Base-by-base conservation (phyloP, 169 alveolate genomes). In the Eimeria tenella region DNA sequence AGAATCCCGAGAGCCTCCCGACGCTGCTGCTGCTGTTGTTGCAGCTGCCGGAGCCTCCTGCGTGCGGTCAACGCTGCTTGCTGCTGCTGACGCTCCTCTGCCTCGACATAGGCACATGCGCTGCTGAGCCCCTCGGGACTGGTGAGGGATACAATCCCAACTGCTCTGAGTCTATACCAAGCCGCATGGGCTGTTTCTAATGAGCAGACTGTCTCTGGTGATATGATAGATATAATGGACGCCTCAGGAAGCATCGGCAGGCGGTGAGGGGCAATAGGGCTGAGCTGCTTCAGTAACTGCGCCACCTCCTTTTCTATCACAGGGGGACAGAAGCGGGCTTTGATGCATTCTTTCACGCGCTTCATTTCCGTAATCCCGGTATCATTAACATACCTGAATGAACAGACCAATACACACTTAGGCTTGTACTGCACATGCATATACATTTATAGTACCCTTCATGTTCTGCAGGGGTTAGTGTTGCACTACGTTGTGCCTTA, bases 111-210 rank as follows among this genome's bases (percentile, higher is more conserved):
- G 68, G 75, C 88, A 23, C 87, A 82, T 4, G 82, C 93, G 63
- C 91, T 79, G 55, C 86, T 21, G 74, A 93, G 87, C 58, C 93
- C 93, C 83, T 96, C 98, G 6, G 96, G 96, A 86, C 93, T 93
- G 81, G 94, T 94, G 89, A 96, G 86, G 53, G 94, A 83, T 19
- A 84, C 58, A 74, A 97, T 95, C 55, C 98, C 98, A 25, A 96
- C 95, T 53, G 96, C 96, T 71, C 96, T 94, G 23, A 97, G 91
- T 53, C 98, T 94, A 23, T 75, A 86, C 91, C 88, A 96, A 25
- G 97, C 98, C 10, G 98, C 96, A 4, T 97, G 96, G 2, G 98
- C 93, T 52, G 97, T 95, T 91, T 97, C 98, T 17, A 97, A 87
- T 19, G 98, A 92, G 79, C 98, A 97, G 19, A 97, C 94, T 11